Evolutionary conservation across 495 filamentous ascomycete species (phyloP).

Genomic region (Tuber brumale): DNA sequence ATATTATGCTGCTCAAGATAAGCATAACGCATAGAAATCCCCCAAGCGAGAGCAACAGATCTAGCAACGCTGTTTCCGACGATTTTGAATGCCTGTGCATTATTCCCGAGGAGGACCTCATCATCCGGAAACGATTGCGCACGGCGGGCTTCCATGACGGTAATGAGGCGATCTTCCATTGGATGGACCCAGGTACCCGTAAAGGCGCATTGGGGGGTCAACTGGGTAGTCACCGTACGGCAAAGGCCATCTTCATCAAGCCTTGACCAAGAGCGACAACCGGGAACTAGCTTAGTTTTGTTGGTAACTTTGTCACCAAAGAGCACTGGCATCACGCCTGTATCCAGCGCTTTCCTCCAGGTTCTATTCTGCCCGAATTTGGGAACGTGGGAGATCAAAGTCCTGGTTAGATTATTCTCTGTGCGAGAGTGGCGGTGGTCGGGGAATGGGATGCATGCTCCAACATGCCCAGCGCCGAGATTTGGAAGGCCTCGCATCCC

Average conservation of each 20-base stretch:
- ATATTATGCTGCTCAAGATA: constrained; percentile 40
- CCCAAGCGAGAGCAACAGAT: constrained; percentile 56
- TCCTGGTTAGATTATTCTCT: constrained; percentile 28
- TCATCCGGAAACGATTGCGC: constrained; percentile 62
- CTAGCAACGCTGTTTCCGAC: constrained; percentile 69
- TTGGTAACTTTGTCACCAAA: constrained; percentile 15
- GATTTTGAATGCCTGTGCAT: constrained; percentile 52
- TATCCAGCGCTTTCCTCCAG: constrained; percentile 31
- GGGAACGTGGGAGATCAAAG: constrained; percentile 45
- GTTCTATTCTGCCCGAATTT: constrained; percentile 23
- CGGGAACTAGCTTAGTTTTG: constrained; percentile 13
- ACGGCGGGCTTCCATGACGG: constrained; percentile 57
- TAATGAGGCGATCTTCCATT: constrained; percentile 52
- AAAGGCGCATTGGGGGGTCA: constrained; percentile 47
- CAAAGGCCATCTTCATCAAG: constrained; percentile 50
- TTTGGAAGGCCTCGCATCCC: constrained; percentile 55
- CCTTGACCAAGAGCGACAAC: constrained; percentile 49
- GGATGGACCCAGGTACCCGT: constrained; percentile 54
- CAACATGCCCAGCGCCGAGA: constrained; percentile 52
- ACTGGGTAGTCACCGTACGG: constrained; percentile 52
- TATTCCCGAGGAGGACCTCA: constrained; percentile 57
- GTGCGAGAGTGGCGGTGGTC: constrained; percentile 53
- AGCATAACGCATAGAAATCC: constrained; percentile 56
- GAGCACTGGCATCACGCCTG: constrained; percentile 23
- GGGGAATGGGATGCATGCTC: constrained; percentile 53